These are phyloP conservation scores for Selaginella tamariscina DNA, from an alignment of 75 land plant genomes.

Conservation along the genomic window DNA sequence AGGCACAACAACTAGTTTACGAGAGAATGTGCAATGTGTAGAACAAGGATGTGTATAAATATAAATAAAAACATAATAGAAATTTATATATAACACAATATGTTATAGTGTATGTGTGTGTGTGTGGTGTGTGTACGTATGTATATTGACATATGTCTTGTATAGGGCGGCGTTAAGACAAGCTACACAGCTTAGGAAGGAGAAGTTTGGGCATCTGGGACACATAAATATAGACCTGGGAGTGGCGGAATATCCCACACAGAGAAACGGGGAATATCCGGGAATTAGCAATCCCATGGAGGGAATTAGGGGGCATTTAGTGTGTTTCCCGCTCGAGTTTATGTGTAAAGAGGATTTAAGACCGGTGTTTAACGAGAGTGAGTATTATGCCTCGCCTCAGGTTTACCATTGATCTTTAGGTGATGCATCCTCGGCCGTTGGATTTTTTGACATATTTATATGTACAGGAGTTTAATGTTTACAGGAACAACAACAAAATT, in stretches of 20 bases:
- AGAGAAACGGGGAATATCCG: constrained; percentile 14
- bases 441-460: no score
- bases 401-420: constrained; percentile 50
- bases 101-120: no score
- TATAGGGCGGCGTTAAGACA: constrained; percentile 60
- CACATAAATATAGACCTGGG: constrained; percentile 88
- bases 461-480: no score
- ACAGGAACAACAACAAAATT: no score
- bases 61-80: no score
- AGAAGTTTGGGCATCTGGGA: constrained; percentile 35
- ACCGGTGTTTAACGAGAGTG: constrained; percentile 97
- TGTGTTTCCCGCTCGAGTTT: constrained; percentile 68
- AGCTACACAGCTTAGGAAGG: constrained; percentile 45
- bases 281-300: constrained; percentile 22
- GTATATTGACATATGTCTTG: neutral
- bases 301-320: constrained; percentile 56
- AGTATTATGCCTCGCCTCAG: constrained; percentile 81
- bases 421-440: no score
- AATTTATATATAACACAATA: no score
- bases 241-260: constrained; percentile 39
- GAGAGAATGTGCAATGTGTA: no score
- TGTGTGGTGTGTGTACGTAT: no score
- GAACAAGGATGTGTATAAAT: no score
- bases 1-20: no score
- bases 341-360: constrained; percentile 90